Evolutionary conservation across 164 flowering plant species (phyloP).

Genomic region (Amborella trichopoda): DNA sequence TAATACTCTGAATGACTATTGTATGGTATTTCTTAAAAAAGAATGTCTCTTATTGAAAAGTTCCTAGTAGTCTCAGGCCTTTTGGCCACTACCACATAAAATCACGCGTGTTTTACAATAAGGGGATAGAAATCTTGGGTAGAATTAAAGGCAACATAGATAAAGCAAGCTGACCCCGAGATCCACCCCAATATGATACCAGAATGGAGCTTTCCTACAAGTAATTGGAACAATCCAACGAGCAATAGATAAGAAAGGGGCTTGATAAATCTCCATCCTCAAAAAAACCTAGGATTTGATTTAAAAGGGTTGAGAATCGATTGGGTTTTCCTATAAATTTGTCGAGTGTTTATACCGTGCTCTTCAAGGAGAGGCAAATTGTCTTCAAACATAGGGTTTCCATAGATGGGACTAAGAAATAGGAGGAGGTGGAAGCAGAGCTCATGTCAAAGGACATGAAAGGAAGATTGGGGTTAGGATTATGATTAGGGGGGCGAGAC

Average conservation of each 20-base stretch:
- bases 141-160: slow-evolving; percentile 69
- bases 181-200: slow-evolving; percentile 90
- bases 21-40: too few species aligned
- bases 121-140: too few species aligned
- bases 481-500: slow-evolving; percentile 22
- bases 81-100: too few species aligned
- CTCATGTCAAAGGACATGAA: slow-evolving; percentile 69
- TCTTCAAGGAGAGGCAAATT: slow-evolving; percentile 88
- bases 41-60: too few species aligned
- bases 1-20: too few species aligned
- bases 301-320: slow-evolving; percentile 64
- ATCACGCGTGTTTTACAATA: too few species aligned
- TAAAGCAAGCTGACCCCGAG: slow-evolving; percentile 51
- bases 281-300: slow-evolving; percentile 41
- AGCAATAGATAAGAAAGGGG: slow-evolving; percentile 59
- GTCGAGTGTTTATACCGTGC: slow-evolving; percentile 76
- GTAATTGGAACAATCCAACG: slow-evolving; percentile 71
- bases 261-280: slow-evolving; percentile 80
- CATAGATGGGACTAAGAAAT: slow-evolving; percentile 19
- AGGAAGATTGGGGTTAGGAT: slow-evolving; percentile 24
- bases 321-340: slow-evolving; percentile 69
- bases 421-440: slow-evolving; percentile 23
- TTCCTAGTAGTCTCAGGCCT: too few species aligned
- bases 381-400: slow-evolving; percentile 44
- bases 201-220: slow-evolving; percentile 83